Percentiles rank a stretch among this genome's conserved stretches.
Conservation (phyloP, 2,329 filamentous ascomycete species). For the Alternaria gansuensis region DNA sequence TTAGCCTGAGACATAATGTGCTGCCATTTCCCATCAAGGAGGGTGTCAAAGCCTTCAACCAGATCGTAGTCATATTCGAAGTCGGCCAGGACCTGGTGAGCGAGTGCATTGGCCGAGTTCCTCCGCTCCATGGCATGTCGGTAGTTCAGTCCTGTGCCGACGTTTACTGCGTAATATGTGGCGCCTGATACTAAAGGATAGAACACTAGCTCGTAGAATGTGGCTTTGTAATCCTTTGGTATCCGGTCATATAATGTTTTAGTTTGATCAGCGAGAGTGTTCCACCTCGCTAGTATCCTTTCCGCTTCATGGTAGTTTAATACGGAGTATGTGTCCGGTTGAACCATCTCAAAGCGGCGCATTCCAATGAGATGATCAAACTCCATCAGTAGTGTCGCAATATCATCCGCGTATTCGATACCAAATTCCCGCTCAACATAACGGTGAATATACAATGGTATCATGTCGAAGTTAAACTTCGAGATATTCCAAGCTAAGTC, state of each 20-base stretch:
- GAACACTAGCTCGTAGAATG: slow-evolving; percentile 68
- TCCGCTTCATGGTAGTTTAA: slow-evolving; percentile 69
- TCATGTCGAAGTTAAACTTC: slow-evolving; percentile 49
- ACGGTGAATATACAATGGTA: slow-evolving; percentile 50
- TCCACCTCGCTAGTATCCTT: slow-evolving; percentile 63
- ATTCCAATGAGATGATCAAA: slow-evolving; percentile 56
- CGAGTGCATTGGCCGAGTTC: slow-evolving; percentile 38
- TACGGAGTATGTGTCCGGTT: slow-evolving; percentile 52
- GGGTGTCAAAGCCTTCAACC: slow-evolving; percentile 33
- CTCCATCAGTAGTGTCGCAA: slow-evolving; percentile 13
- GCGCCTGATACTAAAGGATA: slow-evolving; percentile 65
- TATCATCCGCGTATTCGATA: slow-evolving; percentile 8
- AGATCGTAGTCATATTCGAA: slow-evolving; percentile 36
- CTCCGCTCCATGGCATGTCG: slow-evolving; percentile 38
- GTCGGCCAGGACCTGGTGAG: slow-evolving; percentile 31
- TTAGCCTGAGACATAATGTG: slow-evolving; percentile 42
- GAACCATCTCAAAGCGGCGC: slow-evolving; percentile 63
- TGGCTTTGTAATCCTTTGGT: slow-evolving; percentile 58
- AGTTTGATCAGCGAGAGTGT: slow-evolving; percentile 59
- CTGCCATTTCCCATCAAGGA: slow-evolving; percentile 43
- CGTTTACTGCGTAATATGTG: slow-evolving; percentile 57
- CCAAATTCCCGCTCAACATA: slow-evolving; percentile 53
- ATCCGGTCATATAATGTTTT: slow-evolving; percentile 64
- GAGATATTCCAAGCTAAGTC: slow-evolving; percentile 17
- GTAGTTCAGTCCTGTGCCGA: slow-evolving; percentile 35